Evolutionary conservation across 1,284 basidiomycete genomes (phyloP), one percentile per base, ranked within the genome.

Genomic region (Amylostereum areolatum): DNA sequence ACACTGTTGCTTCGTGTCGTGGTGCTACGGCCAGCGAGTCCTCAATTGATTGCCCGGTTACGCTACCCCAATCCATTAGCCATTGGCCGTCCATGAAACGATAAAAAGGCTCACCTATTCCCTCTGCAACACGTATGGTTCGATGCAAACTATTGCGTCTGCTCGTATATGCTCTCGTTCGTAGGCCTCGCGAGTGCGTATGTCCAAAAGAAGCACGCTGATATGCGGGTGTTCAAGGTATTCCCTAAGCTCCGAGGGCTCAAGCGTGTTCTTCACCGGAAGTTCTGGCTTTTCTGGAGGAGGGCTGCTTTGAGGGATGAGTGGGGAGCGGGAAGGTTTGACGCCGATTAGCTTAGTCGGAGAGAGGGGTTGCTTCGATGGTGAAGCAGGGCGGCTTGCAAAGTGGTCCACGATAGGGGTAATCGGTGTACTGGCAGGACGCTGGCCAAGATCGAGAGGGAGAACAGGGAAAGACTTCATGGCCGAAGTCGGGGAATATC

Each of bases 121-220:
- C 37, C 90, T 77, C 51, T 73, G 62, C 33, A 96, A 71, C 3
- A 93, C 78, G 1, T 79, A 78, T 5, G 92, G 91, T 65, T 97
- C 94, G 34, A 97, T 77, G 68, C 92, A 96, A 2, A 94, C 84
- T 1, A 87, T 75, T 18, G 84, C 82, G 36, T 84, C 78, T 2
- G 70, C 71, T 47, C 77, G 80, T 49, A 97, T 87, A 54, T 86
- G 83, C 47, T 86, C 89, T 7, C 62, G 68, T 54, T 90, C 80
- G 58, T 87, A 95, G 51, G 91, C 86, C 3, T 80, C 80, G 36
- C 92, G 74, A 7, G 81, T 77, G 25, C 95, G 80, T 6, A 96
- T 79, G 64, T 98, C 95, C 27, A 97, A 72, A 11, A 97, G 62
- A 4, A 98, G 71, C 5, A 93, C 77, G 46, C 83, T 83, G 55